Evolutionary conservation across 192 early-diverging fungal species (phyloP).

Genomic region (Dissophora ornata): DNA sequence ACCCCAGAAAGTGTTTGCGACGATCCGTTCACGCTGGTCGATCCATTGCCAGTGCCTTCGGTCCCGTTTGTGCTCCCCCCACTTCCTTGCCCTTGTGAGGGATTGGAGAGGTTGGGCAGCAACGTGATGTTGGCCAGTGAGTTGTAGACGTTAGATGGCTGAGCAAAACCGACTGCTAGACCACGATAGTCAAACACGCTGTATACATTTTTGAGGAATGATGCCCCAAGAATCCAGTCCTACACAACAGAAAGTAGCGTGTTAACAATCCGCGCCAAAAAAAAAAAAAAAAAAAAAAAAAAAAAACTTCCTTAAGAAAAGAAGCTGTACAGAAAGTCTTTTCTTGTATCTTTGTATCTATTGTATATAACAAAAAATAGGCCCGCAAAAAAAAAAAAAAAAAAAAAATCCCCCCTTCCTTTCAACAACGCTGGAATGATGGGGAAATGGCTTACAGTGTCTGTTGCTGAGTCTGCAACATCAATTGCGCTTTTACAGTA

Average conservation of each 20-base stretch:
- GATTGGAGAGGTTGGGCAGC: slow-evolving; percentile 35
- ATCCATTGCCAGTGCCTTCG: slow-evolving; percentile 5
- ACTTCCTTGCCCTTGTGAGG: slow-evolving; percentile 10
- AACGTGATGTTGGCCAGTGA: slow-evolving; percentile 32
- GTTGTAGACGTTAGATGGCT: slow-evolving; percentile 49
- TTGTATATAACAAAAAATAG: no score
- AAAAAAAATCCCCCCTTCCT: no score
- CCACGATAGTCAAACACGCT: slow-evolving; percentile 44
- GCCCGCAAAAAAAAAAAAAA: no score
- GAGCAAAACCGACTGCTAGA: slow-evolving; percentile 35
- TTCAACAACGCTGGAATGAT: no score
- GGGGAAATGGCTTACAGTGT: slow-evolving; percentile 19
- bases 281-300: slow-evolving; percentile 4
- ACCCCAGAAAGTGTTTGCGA: neutral
- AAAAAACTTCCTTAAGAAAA: no score
- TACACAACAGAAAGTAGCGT: no score
- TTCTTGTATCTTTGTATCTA: no score
- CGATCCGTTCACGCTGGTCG: slow-evolving; percentile 1
- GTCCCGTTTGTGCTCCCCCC: slow-evolving; percentile 20
- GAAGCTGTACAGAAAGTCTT: no score
- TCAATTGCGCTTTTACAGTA: slow-evolving; percentile 54
- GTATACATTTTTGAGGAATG: slow-evolving; percentile 51
- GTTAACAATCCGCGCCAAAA: neutral
- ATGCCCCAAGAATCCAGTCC: slow-evolving; percentile 46
- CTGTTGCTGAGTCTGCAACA: slow-evolving; percentile 13